A percentile compares a stretch with the other conserved stretches of the same genome.
phyloP scores from a whole-genome alignment of 2,329 filamentous ascomycete genomes.

The Sclerotinia borealis region DNA sequence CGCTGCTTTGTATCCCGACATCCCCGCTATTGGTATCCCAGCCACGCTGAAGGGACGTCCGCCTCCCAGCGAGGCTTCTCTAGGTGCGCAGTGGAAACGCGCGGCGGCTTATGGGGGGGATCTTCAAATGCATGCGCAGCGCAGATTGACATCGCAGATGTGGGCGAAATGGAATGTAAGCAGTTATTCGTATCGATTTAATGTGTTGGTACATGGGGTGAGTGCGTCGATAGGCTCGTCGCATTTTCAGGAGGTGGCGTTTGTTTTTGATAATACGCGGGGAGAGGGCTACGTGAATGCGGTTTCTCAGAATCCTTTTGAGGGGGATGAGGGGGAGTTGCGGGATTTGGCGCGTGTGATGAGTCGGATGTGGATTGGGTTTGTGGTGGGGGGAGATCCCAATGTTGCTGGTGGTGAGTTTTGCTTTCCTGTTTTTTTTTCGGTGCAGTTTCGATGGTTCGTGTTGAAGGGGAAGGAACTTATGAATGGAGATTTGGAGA shows the following conservation, averaged over 20 bases:
- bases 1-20: conserved; percentile 40
- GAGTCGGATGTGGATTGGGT: conserved; percentile 24
- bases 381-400: conserved; percentile 21
- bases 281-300: conserved; percentile 26
- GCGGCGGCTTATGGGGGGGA: conserved; percentile 49
- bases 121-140: conserved; percentile 47
- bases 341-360: conserved; percentile 20
- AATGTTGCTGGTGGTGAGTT: conserved; percentile 21
- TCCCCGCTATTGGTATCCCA: conserved; percentile 44
- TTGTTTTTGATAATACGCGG: conserved; percentile 32
- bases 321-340: conserved; percentile 16
- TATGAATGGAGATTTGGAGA: background rate
- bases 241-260: conserved; percentile 45
- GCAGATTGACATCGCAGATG: conserved; percentile 45
- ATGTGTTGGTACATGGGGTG: conserved; percentile 44
- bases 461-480: background rate
- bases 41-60: conserved; percentile 20
- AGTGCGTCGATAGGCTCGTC: conserved; percentile 39
- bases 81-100: conserved; percentile 9
- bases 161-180: conserved; percentile 44
- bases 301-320: conserved; percentile 18
- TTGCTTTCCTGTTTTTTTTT: background rate
- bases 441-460: background rate
- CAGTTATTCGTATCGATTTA: conserved; percentile 58
- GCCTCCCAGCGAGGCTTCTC: conserved; percentile 1